phyloP scores from a whole-genome alignment of 2,329 filamentous ascomycete species.

The Emergomyces orientalis region DNA sequence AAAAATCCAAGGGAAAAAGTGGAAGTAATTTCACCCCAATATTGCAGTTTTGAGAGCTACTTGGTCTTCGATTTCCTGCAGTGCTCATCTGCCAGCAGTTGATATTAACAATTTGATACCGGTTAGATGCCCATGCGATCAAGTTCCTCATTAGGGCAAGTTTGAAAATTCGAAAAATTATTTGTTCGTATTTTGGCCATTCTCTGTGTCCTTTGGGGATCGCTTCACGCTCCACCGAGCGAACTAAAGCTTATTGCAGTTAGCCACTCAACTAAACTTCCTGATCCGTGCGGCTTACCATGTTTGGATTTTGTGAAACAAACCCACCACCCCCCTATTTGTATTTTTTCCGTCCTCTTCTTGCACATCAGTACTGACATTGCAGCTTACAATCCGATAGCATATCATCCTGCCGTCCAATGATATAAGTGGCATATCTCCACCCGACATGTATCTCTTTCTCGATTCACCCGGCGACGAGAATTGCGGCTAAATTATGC shows the following conservation, averaged over 20 bases:
- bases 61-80: background rate
- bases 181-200: background rate
- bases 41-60: background rate
- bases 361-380: background rate
- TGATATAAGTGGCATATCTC: background rate
- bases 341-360: background rate
- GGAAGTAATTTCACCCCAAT: background rate
- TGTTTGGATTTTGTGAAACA: background rate
- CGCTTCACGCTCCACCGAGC: background rate
- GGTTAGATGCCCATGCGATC: background rate
- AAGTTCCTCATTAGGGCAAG: background rate
- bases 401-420: background rate
- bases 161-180: background rate
- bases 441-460: background rate
- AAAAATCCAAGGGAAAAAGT: background rate
- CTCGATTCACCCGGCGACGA: background rate
- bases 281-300: background rate
- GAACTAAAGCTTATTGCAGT: background rate
- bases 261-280: background rate
- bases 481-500: background rate
- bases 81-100: background rate
- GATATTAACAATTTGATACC: background rate
- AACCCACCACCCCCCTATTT: background rate
- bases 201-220: background rate
- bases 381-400: background rate